A percentile compares a stretch with the other conserved stretches of the same genome.
phyloP scores from a whole-genome alignment of 768 basidiomycete species.

The Multifurca ochricompacta region DNA sequence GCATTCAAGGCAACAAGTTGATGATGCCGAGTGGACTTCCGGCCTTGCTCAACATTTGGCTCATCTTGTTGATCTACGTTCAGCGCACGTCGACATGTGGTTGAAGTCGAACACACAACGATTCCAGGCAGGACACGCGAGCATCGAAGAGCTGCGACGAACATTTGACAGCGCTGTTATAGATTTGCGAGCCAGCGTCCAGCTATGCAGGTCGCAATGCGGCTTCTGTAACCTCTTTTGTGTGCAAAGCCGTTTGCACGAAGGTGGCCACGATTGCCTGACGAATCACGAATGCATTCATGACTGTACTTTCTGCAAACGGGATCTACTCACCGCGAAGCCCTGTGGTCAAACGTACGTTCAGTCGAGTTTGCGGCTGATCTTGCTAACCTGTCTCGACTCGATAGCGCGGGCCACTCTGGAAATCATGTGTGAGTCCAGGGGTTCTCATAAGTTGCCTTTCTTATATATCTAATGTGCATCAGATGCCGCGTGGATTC shows the following conservation, averaged over 20 bases:
- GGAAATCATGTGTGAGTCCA: constrained; percentile 43
- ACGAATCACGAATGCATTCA: constrained; percentile 42
- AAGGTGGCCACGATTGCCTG: constrained; percentile 40
- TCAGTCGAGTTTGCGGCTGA: not conserved
- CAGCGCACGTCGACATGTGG: constrained; percentile 45
- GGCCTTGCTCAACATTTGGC: constrained; percentile 35
- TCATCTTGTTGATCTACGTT: constrained; percentile 34
- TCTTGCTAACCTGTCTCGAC: not conserved
- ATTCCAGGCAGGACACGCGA: constrained; percentile 38
- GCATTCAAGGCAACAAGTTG: constrained; percentile 27
- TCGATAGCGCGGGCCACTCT: constrained; percentile 45
- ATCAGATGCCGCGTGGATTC: constrained; percentile 39
- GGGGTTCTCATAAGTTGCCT: not conserved
- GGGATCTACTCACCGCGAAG: constrained; percentile 19
- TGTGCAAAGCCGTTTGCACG: constrained; percentile 39
- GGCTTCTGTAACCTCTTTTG: constrained; percentile 42
- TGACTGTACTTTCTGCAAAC: constrained; percentile 37
- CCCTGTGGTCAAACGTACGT: constrained; percentile 44
- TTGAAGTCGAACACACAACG: constrained; percentile 40
- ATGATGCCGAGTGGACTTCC: constrained; percentile 38
- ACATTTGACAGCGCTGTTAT: constrained; percentile 37
- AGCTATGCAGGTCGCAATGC: constrained; percentile 46
- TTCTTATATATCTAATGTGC: constrained; percentile 20
- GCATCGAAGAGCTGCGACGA: constrained; percentile 40
- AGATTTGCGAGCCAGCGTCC: constrained; percentile 38